Conservation (phyloP, 805 yeast genomes). For the Brettanomyces custersianus region DNA sequence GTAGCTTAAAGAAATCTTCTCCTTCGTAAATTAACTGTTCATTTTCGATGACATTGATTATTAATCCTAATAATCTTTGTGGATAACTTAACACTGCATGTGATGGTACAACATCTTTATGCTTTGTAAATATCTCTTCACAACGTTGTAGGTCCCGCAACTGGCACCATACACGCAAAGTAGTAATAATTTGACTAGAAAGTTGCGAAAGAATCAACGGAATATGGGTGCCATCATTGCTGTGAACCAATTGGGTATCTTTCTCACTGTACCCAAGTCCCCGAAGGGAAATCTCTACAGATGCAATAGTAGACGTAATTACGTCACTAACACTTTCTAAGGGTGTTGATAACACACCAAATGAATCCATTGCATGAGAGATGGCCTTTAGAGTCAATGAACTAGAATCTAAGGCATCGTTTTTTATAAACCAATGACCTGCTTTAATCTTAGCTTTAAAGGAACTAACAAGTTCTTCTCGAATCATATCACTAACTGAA, state of each 20-base stretch:
- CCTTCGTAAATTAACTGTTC: constrained; percentile 25
- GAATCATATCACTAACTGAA: constrained; percentile 6
- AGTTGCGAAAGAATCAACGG: constrained; percentile 46
- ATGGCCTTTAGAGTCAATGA: constrained; percentile 18
- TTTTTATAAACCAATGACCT: constrained; percentile 22
- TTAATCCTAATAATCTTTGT: constrained; percentile 25
- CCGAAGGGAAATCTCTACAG: constrained; percentile 58
- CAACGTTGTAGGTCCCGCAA: constrained; percentile 23
- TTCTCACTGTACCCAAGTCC: constrained; percentile 30
- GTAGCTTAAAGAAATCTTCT: constrained; percentile 44
- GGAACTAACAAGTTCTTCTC: constrained; percentile 12
- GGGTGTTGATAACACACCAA: constrained; percentile 20
- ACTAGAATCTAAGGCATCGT: constrained; percentile 8
- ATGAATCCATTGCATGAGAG: constrained; percentile 15
- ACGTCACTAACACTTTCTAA: constrained; percentile 23
- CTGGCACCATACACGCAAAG: constrained; percentile 40
- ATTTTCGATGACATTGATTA: constrained; percentile 49
- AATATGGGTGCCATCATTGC: background rate
- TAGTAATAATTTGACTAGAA: constrained; percentile 51
- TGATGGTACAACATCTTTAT: background rate
- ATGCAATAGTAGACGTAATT: constrained; percentile 49
- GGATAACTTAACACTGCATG: constrained; percentile 16
- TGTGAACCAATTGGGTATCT: constrained; percentile 3
- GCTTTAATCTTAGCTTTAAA: constrained; percentile 17
- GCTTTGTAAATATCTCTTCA: constrained; percentile 15